Evolutionary conservation across 2,329 filamentous ascomycete species (phyloP), one percentile per base, ranked within the genome.

Genomic region (Ilyonectria mors-panacis): DNA sequence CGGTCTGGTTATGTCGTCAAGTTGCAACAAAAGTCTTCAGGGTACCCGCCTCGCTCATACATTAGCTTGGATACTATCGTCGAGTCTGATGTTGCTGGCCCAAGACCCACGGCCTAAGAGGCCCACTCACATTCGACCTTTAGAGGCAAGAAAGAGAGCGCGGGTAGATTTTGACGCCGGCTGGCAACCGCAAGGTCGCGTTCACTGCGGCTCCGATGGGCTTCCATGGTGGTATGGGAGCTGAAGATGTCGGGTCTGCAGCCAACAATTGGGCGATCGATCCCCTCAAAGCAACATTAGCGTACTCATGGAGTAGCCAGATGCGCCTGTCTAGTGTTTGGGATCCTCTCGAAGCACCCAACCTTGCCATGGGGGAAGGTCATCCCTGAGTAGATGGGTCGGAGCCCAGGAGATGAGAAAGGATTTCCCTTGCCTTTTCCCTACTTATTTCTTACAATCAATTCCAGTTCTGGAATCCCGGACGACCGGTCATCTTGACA

Each of bases 161-260:
- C 23, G 23, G 48, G 35, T 15, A n/a, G 21, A 39, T n/a, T 1
- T 48, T 51, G 9, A n/a, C 17, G 26, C 17, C 21, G 42, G 19
- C 44, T 23, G 13, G 10, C 30, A 19, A n/a, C 44, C 6, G 23
- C 45, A 19, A 44, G 23, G n/a, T 33, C 9, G n/a, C 33, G 35
- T 44, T 10, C 26, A 45, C 23, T 58, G 55, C 55, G 17, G 55
- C 39, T 58, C 55, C 39, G 55, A 58, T 35, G 19, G 53, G 13
- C 30, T 21, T 7, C 23, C 15, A 13, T 33, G 28, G 28, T 19
- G 47, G 26, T 30, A 28, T 51, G 12, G 9, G 15, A 30, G 47
- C 23, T 33, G 48, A 33, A 35, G 9, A 19, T 19, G 35, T 21
- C 5, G 35, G 30, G 35, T 21, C 5, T 53, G 30, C 28, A 33